A percentile compares a stretch with the other conserved stretches of the same genome.
Conservation (phyloP, 495 filamentous ascomycete species). For the Xylaria intraflava region DNA sequence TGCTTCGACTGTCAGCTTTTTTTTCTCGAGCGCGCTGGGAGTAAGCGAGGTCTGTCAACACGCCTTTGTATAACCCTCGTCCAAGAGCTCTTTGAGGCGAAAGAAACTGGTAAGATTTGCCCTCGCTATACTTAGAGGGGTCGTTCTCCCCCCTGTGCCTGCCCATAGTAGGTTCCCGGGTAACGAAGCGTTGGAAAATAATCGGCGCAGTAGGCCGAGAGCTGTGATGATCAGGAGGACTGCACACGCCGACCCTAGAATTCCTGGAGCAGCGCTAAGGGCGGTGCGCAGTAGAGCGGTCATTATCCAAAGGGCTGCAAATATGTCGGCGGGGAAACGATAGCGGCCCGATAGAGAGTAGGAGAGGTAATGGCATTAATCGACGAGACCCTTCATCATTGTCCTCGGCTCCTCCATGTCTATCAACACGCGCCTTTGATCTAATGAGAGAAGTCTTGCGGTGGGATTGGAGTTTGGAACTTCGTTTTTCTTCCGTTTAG, state of each 20-base stretch:
- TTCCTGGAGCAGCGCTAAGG: background rate
- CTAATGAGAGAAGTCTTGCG: background rate
- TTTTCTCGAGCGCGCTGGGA: background rate
- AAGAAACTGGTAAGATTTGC: conserved; percentile 15
- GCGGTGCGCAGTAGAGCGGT: background rate
- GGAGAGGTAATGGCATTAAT: background rate
- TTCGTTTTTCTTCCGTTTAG: too few species aligned
- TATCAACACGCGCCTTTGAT: background rate
- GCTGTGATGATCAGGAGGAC: background rate
- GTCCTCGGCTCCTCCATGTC: background rate
- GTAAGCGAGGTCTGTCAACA: background rate
- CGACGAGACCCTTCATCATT: background rate
- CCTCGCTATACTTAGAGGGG: conserved; percentile 2
- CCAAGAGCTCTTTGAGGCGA: conserved; percentile 5
- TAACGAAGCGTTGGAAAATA: conserved; percentile 12
- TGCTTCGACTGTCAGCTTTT: conserved; percentile 4
- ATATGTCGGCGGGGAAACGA: background rate
- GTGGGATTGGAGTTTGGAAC: background rate
- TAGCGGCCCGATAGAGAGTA: background rate
- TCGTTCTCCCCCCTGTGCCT: background rate
- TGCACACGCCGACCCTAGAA: background rate
- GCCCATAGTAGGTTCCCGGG: conserved; percentile 15
- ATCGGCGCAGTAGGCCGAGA: conserved; percentile 9
- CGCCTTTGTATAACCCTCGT: conserved; percentile 15
- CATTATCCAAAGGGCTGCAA: background rate